These are phyloP conservation scores for Melaleuca alternifolia DNA, from an alignment of 345 rosid species.

Conservation along the genomic window DNA sequence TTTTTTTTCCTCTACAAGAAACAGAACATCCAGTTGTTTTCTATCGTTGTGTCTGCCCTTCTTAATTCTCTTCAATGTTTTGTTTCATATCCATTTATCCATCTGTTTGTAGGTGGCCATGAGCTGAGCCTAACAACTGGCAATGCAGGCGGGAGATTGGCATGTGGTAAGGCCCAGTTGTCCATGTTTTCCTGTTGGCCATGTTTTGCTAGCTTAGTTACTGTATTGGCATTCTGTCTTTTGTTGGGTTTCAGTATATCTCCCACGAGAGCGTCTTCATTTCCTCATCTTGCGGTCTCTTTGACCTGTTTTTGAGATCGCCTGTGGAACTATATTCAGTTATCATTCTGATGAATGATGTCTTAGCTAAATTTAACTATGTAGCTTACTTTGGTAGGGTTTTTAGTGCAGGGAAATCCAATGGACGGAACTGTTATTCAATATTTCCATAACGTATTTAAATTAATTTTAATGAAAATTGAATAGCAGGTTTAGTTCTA, in stretches of 20 bases:
- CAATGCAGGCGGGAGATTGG: constrained; percentile 98
- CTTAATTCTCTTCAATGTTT: constrained; percentile 3
- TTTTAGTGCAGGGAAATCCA: neutral
- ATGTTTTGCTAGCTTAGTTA: neutral
- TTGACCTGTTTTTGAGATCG: neutral
- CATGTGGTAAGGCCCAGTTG: constrained; percentile 62
- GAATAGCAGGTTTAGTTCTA: neutral
- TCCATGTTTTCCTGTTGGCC: neutral
- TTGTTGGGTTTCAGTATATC: neutral
- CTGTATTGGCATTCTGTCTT: neutral
- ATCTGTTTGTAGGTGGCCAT: constrained; percentile 64
- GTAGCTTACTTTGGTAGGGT: neutral
- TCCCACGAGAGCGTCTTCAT: neutral
- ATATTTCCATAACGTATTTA: neutral
- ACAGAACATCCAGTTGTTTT: neutral
- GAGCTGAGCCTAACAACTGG: constrained; percentile 95
- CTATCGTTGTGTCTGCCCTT: neutral
- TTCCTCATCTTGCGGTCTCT: neutral
- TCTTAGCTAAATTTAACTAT: neutral
- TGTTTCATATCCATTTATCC: neutral
- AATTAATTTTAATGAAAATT: neutral
- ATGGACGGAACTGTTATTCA: neutral
- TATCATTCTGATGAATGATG: neutral
- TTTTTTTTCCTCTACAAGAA: neutral
- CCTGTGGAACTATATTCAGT: neutral